Percentiles rank a stretch among this genome's conserved stretches.
Evolutionary conservation across 495 filamentous ascomycete species (phyloP).

Genomic region (Aspergillus baeticus): DNA sequence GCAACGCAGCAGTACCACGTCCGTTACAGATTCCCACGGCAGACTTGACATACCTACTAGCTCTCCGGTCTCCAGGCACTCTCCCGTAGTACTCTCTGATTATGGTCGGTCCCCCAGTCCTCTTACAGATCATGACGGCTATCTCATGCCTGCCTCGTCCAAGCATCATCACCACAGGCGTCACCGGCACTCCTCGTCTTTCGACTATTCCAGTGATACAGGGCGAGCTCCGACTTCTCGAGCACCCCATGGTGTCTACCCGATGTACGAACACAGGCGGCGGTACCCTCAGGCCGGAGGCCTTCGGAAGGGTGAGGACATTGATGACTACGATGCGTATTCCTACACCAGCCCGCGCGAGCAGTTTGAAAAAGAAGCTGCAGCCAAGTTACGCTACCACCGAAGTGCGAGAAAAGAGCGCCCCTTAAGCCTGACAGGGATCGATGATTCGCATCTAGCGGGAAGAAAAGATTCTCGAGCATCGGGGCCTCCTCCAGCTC

Average conservation of each 20-base stretch:
- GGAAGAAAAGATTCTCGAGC: conserved; percentile 43
- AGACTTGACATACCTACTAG: conserved; percentile 26
- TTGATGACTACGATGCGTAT: conserved; percentile 60
- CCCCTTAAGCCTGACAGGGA: conserved; percentile 63
- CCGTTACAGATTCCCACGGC: conserved; percentile 28
- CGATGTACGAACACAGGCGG: conserved; percentile 22
- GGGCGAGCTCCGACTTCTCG: conserved; percentile 24
- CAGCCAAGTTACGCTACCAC: conserved; percentile 44
- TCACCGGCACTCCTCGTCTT: conserved; percentile 34
- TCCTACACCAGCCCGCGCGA: conserved; percentile 73
- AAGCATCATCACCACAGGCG: conserved; percentile 18
- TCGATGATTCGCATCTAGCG: conserved; percentile 52
- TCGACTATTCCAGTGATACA: conserved; percentile 43
- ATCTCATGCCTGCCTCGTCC: conserved; percentile 29
- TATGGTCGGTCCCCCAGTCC: conserved; percentile 33
- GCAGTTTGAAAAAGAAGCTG: conserved; percentile 64
- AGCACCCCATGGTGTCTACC: conserved; percentile 23
- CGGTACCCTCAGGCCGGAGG: conserved; percentile 33
- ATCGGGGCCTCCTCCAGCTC: conserved; percentile 58
- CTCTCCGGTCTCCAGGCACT: conserved; percentile 25
- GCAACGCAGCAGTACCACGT: conserved; percentile 38
- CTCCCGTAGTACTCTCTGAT: conserved; percentile 28
- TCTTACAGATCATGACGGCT: conserved; percentile 26
- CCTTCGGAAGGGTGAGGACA: conserved; percentile 53
- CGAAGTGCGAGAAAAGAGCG: conserved; percentile 54